Conservation (phyloP, 1,284 basidiomycete genomes). For the Apiotrichum porosum region DNA sequence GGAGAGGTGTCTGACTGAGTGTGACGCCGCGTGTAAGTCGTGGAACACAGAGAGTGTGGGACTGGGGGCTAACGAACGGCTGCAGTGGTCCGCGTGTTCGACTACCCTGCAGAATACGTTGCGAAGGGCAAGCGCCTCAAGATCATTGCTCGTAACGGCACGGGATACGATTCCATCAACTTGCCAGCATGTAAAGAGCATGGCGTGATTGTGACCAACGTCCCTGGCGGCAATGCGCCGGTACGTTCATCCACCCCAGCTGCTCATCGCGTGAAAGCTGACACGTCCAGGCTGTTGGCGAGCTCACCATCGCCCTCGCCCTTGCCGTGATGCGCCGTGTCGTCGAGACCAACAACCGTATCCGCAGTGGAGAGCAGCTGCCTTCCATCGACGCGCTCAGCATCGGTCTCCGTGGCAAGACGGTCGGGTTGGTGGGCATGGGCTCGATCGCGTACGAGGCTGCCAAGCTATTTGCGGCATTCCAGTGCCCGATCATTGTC, state of each 20-base stretch:
- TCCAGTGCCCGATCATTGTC: constrained; percentile 41
- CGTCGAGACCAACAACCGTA: constrained; percentile 52
- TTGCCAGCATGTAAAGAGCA: constrained; percentile 50
- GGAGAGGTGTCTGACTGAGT: constrained; percentile 24
- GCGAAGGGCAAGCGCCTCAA: constrained; percentile 15
- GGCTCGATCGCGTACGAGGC: constrained; percentile 45
- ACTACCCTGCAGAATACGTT: constrained; percentile 17
- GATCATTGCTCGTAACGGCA: constrained; percentile 36
- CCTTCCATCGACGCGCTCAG: constrained; percentile 52
- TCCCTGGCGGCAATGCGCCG: constrained; percentile 50
- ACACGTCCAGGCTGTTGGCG: constrained; percentile 51
- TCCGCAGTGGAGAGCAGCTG: constrained; percentile 57
- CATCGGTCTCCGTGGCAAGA: constrained; percentile 48
- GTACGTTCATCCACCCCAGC: constrained; percentile 6
- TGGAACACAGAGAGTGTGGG: too few species aligned
- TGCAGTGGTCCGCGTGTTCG: constrained; percentile 29
- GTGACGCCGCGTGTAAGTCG: constrained; percentile 29
- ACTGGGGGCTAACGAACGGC: background rate
- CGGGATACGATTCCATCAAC: constrained; percentile 39
- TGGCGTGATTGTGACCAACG: constrained; percentile 57
- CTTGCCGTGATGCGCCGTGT: constrained; percentile 57
- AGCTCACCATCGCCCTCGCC: constrained; percentile 57
- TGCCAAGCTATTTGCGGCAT: constrained; percentile 42
- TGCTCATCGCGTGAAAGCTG: background rate
- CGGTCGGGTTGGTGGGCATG: constrained; percentile 50